These are phyloP conservation scores for Coniferiporia weirii DNA, from an alignment of 1,284 basidiomycete species.

Conservation along the genomic window DNA sequence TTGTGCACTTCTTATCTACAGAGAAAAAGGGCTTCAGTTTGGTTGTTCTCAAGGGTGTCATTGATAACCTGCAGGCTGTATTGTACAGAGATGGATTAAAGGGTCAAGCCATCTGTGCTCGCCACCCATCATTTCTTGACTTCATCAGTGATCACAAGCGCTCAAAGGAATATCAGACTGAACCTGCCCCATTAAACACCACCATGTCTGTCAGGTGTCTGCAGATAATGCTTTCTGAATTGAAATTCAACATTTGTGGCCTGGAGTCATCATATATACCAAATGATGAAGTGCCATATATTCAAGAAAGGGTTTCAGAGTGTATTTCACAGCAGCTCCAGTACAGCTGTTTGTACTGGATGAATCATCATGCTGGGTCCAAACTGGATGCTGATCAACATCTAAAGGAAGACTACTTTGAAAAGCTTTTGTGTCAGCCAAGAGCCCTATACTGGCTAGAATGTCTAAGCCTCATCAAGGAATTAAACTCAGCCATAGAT, in stretches of 20 bases:
- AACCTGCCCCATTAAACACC: background rate
- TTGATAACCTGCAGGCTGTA: background rate
- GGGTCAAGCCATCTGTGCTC: background rate
- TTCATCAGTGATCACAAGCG: background rate
- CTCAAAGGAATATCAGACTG: background rate
- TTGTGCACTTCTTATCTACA: background rate
- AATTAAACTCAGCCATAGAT: background rate
- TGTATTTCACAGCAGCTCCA: constrained; percentile 22
- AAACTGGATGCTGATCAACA: background rate
- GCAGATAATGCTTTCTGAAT: constrained; percentile 20
- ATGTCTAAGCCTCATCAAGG: background rate
- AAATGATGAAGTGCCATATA: constrained; percentile 22
- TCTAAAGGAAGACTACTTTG: background rate
- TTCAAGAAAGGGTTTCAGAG: constrained; percentile 17
- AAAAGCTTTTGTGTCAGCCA: background rate
- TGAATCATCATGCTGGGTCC: constrained; percentile 21
- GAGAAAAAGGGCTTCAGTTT: background rate
- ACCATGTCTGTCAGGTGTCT: constrained; percentile 1
- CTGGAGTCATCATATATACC: constrained; percentile 25
- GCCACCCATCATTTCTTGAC: constrained; percentile 7
- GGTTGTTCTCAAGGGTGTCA: background rate
- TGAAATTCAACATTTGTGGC: constrained; percentile 31
- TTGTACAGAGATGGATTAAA: background rate
- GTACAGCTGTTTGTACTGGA: constrained; percentile 27
- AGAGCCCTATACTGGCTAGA: constrained; percentile 1